Conservation (phyloP, 345 rosid species). For the Gossypium stocksii region DNA sequence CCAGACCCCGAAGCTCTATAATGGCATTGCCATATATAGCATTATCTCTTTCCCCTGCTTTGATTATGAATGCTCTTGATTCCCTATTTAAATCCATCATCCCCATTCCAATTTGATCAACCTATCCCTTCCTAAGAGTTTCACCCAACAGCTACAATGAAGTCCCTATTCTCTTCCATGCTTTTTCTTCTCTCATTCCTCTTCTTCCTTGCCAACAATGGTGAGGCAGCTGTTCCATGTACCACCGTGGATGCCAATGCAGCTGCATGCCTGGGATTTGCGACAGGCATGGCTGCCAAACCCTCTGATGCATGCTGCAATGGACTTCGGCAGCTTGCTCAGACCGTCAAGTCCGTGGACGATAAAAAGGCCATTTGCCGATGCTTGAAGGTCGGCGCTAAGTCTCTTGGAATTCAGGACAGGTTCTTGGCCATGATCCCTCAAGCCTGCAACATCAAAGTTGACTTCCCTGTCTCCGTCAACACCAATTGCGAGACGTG, state of each 20-base stretch:
- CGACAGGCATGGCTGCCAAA: constrained; percentile 16
- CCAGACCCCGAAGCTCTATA: not conserved
- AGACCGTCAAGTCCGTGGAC: constrained; percentile 18
- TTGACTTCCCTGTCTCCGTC: constrained; percentile 37
- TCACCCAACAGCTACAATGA: not conserved
- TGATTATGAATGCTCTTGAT: not conserved
- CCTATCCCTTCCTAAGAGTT: not conserved
- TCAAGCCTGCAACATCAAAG: constrained; percentile 31
- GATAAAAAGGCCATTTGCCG: constrained; percentile 27
- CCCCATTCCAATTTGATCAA: not conserved
- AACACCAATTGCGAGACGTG: constrained; percentile 31
- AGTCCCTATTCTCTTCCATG: not conserved
- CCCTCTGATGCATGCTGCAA: constrained; percentile 21
- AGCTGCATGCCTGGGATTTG: constrained; percentile 15
- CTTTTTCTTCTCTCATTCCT: constrained; percentile 1
- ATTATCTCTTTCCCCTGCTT: not conserved
- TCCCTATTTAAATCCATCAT: not conserved
- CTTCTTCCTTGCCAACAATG: not conserved
- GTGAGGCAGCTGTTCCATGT: not conserved
- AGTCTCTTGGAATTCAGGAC: constrained; percentile 28
- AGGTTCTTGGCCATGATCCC: constrained; percentile 37
- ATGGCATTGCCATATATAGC: not conserved
- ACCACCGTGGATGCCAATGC: constrained; percentile 17
- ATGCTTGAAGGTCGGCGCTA: constrained; percentile 28
- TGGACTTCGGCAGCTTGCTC: constrained; percentile 18